Percentiles rank a stretch among this genome's conserved stretches.
phyloP scores from a whole-genome alignment of 2,329 filamentous ascomycete species.

The Apiospora pterosperma region DNA sequence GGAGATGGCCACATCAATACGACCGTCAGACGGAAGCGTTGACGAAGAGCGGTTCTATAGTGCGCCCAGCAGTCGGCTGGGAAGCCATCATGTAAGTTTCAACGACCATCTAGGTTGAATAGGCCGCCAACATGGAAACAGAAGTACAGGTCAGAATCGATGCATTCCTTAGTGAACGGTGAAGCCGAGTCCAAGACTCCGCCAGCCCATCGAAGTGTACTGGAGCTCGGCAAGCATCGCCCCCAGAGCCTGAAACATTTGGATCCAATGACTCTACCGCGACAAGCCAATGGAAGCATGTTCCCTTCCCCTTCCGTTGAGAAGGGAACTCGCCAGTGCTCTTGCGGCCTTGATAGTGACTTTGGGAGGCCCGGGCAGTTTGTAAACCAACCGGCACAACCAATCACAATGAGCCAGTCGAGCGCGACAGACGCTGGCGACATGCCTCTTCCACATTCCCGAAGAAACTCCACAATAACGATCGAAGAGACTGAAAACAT shows the following conservation, averaged over 20 bases:
- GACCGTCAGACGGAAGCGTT: slow-evolving; percentile 11
- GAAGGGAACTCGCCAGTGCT: background rate
- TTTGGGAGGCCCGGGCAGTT: background rate
- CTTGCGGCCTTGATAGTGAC: background rate
- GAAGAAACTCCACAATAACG: background rate
- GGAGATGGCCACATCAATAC: background rate
- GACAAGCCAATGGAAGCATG: background rate
- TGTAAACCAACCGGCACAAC: slow-evolving; percentile 10
- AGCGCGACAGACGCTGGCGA: slow-evolving; percentile 11
- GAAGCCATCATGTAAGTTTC: slow-evolving; percentile 17
- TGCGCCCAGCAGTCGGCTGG: slow-evolving; percentile 17
- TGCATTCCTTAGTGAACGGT: too few species aligned
- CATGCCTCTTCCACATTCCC: background rate
- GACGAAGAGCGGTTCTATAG: slow-evolving; percentile 23
- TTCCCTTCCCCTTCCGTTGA: background rate
- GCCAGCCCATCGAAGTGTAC: background rate
- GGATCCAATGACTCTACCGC: background rate
- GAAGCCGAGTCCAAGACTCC: background rate
- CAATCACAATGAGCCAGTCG: slow-evolving; percentile 9
- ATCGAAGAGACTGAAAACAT: slow-evolving; percentile 11
- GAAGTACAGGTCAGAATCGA: background rate
- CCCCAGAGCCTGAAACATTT: background rate
- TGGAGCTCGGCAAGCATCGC: background rate
- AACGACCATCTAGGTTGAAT: background rate
- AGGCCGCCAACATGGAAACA: background rate